phyloP scores from a whole-genome alignment of 2,329 filamentous ascomycete species.

The Colletotrichum coccodes region DNA sequence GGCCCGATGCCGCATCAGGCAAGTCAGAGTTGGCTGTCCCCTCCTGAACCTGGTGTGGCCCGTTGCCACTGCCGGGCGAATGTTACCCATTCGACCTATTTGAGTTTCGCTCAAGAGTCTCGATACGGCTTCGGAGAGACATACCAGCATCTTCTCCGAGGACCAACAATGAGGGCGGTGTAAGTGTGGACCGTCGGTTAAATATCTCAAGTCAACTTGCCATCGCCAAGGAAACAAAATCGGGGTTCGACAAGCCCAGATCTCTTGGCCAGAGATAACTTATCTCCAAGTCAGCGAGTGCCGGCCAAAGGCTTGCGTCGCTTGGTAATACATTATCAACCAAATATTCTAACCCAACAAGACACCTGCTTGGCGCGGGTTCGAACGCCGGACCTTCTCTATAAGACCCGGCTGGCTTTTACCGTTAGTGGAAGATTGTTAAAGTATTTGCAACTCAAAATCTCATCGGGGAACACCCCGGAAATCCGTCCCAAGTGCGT shows the following conservation, averaged over 20 bases:
- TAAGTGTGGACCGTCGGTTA: neutral
- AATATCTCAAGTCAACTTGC: neutral
- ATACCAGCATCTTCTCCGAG: too few relatives aligned
- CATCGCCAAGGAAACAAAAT: slow-evolving; percentile 11
- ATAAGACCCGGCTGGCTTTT: too few relatives aligned
- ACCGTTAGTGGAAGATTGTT: neutral
- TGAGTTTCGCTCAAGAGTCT: neutral
- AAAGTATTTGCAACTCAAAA: neutral
- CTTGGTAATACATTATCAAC: neutral
- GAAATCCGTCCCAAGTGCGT: too few relatives aligned
- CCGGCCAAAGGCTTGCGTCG: neutral
- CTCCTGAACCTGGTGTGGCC: neutral
- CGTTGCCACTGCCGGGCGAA: neutral
- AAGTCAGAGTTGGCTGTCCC: neutral
- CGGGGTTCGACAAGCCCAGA: neutral
- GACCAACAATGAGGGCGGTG: neutral
- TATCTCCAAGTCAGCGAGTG: neutral
- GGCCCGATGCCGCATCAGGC: neutral
- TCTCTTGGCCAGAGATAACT: slow-evolving; percentile 26
- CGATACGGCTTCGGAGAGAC: neutral
- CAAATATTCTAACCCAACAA: neutral
- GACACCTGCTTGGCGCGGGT: neutral
- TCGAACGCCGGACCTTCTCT: neutral
- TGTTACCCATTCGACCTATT: neutral
- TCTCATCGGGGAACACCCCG: too few relatives aligned